phyloP scores from a whole-genome alignment of 257 asterid genomes.

The Nicotiana otophora region DNA sequence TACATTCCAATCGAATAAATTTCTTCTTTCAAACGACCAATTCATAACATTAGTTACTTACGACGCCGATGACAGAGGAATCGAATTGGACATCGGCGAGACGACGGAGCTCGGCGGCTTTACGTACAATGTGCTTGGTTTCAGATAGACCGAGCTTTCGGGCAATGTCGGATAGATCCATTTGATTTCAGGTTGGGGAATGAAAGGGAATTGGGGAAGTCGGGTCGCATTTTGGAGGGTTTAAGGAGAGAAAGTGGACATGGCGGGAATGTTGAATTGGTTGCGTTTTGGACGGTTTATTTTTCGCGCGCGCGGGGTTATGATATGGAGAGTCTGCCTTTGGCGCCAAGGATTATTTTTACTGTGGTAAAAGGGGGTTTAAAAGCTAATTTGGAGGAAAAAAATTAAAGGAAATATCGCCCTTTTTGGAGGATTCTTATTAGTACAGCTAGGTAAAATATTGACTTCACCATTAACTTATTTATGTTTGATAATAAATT shows the following conservation, averaged over 20 bases:
- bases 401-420: no score
- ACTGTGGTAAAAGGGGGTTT: background rate
- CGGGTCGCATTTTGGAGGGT: background rate
- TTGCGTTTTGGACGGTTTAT: background rate
- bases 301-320: conserved; percentile 39
- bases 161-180: conserved; percentile 71
- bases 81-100: conserved; percentile 83
- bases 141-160: conserved; percentile 57
- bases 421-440: no score
- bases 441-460: no score
- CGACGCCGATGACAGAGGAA: conserved; percentile 82
- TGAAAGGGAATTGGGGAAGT: background rate
- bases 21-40: background rate
- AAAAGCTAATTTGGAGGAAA: background rate
- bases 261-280: conserved; percentile 43
- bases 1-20: background rate
- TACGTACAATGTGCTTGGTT: conserved; percentile 54
- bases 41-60: conserved; percentile 21
- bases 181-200: conserved; percentile 14
- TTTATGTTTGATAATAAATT: no score
- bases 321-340: background rate
- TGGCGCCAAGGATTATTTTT: conserved; percentile 4
- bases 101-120: conserved; percentile 96
- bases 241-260: conserved; percentile 16
- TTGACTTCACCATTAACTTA: no score